Conservation (phyloP, 495 filamentous ascomycete genomes). For the Aspergillus sparsus region DNA sequence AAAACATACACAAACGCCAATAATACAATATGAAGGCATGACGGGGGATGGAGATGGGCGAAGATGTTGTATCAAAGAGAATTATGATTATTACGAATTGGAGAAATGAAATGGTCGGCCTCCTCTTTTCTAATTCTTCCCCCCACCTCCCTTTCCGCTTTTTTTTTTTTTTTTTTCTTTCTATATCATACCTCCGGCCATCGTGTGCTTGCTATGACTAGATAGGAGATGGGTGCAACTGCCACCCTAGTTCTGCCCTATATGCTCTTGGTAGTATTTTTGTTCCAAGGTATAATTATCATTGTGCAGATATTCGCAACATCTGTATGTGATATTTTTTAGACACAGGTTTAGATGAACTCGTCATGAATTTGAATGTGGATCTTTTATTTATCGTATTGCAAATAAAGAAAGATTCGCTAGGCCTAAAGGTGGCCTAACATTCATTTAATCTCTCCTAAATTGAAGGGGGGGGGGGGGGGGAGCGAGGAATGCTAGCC, state of each 20-base stretch:
- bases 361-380: background rate
- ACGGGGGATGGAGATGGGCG: background rate
- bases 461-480: background rate
- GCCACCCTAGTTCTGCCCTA: slow-evolving; percentile 1
- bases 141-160: too few species aligned
- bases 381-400: too few species aligned
- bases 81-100: slow-evolving; percentile 27
- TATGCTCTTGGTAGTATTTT: background rate
- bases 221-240: background rate
- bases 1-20: background rate
- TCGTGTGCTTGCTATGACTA: background rate
- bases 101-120: slow-evolving; percentile 2
- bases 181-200: background rate
- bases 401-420: background rate
- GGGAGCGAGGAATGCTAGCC: background rate
- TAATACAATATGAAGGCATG: background rate
- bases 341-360: background rate
- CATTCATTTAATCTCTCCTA: background rate
- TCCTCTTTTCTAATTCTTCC: background rate
- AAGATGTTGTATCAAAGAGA: background rate
- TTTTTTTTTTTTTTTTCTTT: background rate
- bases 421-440: background rate
- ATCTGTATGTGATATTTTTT: slow-evolving; percentile 2
- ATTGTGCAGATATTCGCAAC: slow-evolving; percentile 4
- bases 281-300: slow-evolving; percentile 13